Conservation (phyloP, 352 stramenopile species). For the Phytopythium boreale region DNA sequence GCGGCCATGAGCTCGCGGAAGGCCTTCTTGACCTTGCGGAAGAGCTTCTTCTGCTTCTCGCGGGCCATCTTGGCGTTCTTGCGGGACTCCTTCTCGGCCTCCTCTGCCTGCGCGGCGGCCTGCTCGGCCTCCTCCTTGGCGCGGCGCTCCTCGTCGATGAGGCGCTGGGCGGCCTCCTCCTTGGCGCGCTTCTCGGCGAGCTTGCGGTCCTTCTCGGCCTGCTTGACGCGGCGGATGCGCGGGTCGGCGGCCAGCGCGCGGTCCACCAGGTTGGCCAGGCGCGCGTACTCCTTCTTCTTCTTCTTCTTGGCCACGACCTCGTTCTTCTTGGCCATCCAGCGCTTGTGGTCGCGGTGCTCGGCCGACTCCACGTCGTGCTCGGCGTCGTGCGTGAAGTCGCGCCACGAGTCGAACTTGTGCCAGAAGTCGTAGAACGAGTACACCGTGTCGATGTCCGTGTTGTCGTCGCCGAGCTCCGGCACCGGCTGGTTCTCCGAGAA, state of each 20-base stretch:
- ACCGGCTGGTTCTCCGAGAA: slow-evolving; percentile 85
- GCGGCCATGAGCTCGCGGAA: slow-evolving; percentile 78
- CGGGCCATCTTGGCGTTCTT: slow-evolving; percentile 74
- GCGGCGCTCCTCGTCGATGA: slow-evolving; percentile 65
- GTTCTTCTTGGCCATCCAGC: slow-evolving; percentile 89
- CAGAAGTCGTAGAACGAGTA: slow-evolving; percentile 90
- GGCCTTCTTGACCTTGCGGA: slow-evolving; percentile 81
- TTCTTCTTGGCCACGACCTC: slow-evolving; percentile 82
- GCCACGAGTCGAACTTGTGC: slow-evolving; percentile 87
- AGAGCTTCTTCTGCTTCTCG: slow-evolving; percentile 85
- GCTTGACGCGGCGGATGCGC: slow-evolving; percentile 78
- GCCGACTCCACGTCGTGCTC: slow-evolving; percentile 85
- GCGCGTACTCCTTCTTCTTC: slow-evolving; percentile 87
- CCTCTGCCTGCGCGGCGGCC: slow-evolving; percentile 44
- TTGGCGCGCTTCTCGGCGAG: slow-evolving; percentile 67
- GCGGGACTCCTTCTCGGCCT: slow-evolving; percentile 62
- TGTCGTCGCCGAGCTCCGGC: slow-evolving; percentile 61
- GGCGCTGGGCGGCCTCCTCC: slow-evolving; percentile 62
- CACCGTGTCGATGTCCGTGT: slow-evolving; percentile 57
- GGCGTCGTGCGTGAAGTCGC: slow-evolving; percentile 79
- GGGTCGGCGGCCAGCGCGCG: slow-evolving; percentile 70
- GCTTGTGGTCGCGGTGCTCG: slow-evolving; percentile 85
- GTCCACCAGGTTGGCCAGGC: slow-evolving; percentile 78
- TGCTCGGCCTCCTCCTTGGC: slow-evolving; percentile 60
- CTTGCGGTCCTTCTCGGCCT: slow-evolving; percentile 86